Percentiles rank a stretch among this genome's conserved stretches.
Conservation (phyloP, 257 asterid genomes). For the Osmanthus fragrans region DNA sequence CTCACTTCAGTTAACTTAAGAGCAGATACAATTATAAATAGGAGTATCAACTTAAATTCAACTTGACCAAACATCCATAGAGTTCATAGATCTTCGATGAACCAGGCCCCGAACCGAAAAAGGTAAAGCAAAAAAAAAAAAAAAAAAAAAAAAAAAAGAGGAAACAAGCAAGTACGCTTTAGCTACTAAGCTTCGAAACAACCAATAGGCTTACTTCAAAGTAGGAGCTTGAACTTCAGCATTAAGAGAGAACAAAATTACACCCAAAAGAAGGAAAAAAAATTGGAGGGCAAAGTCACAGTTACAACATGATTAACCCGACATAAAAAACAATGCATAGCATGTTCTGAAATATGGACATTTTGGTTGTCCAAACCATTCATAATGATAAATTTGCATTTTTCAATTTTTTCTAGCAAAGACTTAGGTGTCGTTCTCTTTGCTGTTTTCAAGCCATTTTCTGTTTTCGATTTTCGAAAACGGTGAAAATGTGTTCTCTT, state of each 20-base stretch:
- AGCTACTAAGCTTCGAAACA: too few species aligned
- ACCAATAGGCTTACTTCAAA: too few species aligned
- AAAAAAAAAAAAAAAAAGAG: not conserved
- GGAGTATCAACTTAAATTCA: not conserved
- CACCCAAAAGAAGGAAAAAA: not conserved
- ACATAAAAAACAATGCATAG: not conserved
- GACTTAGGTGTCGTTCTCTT: too few species aligned
- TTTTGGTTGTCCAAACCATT: not conserved
- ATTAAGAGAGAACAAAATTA: not conserved
- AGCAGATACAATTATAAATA: not conserved
- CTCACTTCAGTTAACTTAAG: not conserved
- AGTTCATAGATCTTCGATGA: not conserved
- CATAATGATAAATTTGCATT: not conserved
- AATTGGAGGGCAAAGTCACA: constrained; percentile 1
- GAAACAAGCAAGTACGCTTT: too few species aligned
- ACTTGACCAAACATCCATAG: not conserved
- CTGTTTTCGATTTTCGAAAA: too few species aligned
- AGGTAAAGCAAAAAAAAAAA: not conserved
- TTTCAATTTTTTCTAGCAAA: not conserved
- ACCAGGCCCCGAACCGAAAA: not conserved
- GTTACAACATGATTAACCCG: not conserved
- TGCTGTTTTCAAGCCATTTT: too few species aligned
- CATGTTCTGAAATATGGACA: not conserved
- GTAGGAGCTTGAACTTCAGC: too few species aligned
- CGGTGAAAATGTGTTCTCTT: too few species aligned